Percentiles rank a stretch among this genome's conserved stretches.
These are phyloP conservation scores for Berberis thunbergii DNA, from an alignment of 164 flowering plant species.

Conservation along the genomic window DNA sequence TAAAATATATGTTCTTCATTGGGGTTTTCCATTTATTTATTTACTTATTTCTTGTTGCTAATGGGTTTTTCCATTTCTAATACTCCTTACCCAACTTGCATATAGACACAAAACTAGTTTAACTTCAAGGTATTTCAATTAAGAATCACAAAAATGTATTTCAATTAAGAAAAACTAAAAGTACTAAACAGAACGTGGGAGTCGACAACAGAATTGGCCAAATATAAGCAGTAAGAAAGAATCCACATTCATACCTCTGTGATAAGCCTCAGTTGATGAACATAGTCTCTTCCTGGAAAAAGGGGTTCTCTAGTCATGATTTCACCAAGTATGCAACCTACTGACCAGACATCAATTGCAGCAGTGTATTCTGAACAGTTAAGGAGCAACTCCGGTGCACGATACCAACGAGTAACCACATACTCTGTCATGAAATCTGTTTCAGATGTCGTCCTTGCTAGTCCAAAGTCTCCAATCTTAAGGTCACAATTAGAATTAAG, in stretches of 20 bases:
- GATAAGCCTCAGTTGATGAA: conserved; percentile 79
- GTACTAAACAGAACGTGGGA: no score
- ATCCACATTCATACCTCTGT: conserved; percentile 51
- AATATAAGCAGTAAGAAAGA: no score
- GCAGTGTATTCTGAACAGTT: conserved; percentile 95
- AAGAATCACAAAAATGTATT: no score
- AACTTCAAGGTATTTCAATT: no score
- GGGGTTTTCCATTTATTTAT: no score
- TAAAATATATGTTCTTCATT: no score
- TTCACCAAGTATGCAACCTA: conserved; percentile 92
- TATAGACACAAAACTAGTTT: no score
- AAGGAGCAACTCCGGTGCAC: conserved; percentile 94
- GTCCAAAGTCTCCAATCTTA: conserved; percentile 92
- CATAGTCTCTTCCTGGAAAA: conserved; percentile 87
- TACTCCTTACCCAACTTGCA: no score
- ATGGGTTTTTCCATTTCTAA: no score
- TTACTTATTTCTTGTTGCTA: no score
- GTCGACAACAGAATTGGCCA: no score
- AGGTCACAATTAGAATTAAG: conserved; percentile 92
- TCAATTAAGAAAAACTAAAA: no score
- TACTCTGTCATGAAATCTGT: conserved; percentile 99
- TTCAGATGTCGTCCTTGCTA: conserved; percentile 96
- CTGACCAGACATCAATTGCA: conserved; percentile 96
- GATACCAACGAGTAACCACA: conserved; percentile 97
- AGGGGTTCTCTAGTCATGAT: conserved; percentile 70